Percentiles rank a stretch among this genome's conserved stretches.
phyloP scores from a whole-genome alignment of 2,329 filamentous ascomycete species.

The Pseudogymnoascus sp. region DNA sequence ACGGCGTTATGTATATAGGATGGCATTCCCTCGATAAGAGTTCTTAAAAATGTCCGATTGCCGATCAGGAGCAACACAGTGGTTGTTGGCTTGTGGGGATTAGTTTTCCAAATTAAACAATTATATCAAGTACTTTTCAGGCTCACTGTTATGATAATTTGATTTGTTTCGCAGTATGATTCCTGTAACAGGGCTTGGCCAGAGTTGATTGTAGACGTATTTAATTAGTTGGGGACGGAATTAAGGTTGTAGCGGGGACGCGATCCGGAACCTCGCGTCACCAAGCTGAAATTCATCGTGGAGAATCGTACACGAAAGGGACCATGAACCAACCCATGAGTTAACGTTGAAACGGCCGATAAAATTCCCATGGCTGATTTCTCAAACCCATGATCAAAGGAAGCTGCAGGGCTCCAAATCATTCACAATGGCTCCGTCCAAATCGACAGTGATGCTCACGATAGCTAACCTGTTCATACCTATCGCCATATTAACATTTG shows the following conservation, averaged over 20 bases:
- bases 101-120: not conserved
- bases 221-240: not conserved
- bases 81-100: not conserved
- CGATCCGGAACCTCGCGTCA: slow-evolving; percentile 5
- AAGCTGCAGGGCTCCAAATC: not conserved
- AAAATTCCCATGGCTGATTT: not conserved
- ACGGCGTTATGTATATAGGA: not conserved
- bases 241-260: slow-evolving; percentile 6
- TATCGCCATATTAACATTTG: slow-evolving; percentile 67
- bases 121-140: not conserved
- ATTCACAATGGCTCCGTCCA: slow-evolving; percentile 21
- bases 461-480: slow-evolving; percentile 72
- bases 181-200: not conserved
- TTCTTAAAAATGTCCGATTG: not conserved
- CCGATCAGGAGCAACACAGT: not conserved
- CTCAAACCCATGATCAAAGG: not conserved
- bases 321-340: slow-evolving; percentile 5
- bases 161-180: not conserved
- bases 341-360: not conserved
- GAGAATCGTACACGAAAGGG: slow-evolving; percentile 3
- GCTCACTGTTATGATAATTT: not conserved
- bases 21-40: not conserved
- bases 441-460: slow-evolving; percentile 37
- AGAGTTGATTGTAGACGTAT: not conserved
- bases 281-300: not conserved